phyloP scores from a whole-genome alignment of 805 yeast species.

The Suhomyces prunicola region DNA sequence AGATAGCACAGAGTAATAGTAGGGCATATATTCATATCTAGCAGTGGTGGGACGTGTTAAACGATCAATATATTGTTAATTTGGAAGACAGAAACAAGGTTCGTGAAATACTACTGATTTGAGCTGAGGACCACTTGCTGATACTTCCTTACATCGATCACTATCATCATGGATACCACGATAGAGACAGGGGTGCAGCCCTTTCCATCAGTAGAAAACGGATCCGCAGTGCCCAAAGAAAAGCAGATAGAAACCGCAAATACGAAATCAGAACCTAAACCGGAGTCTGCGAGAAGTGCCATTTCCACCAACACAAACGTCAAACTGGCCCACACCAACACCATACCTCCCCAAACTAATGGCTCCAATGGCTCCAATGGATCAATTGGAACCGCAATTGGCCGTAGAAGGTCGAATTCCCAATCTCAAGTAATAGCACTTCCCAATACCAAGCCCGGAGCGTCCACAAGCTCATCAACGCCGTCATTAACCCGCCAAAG shows the following conservation, averaged over 20 bases:
- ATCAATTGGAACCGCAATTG: slow-evolving; percentile 1
- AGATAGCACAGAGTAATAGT: slow-evolving; percentile 21
- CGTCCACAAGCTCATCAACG: slow-evolving; percentile 9
- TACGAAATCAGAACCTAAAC: neutral
- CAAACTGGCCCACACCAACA: neutral
- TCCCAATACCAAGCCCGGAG: slow-evolving; percentile 16
- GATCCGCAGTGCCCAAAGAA: neutral
- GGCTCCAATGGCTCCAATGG: neutral
- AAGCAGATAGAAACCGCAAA: neutral
- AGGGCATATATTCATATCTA: neutral
- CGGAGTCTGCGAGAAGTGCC: neutral
- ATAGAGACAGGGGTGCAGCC: slow-evolving; percentile 7
- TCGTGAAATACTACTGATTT: neutral
- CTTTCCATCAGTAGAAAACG: slow-evolving; percentile 4
- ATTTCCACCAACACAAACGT: neutral
- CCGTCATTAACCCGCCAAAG: slow-evolving; percentile 6
- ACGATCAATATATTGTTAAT: neutral
- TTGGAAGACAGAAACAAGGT: neutral
- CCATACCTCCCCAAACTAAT: neutral
- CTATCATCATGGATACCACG: neutral
- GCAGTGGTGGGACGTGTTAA: neutral
- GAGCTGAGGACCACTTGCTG: neutral
- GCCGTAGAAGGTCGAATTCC: slow-evolving; percentile 37
- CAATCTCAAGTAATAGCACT: slow-evolving; percentile 37
- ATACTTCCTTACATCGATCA: neutral